Base-by-base conservation (phyloP, 2,329 filamentous ascomycete genomes). In the Alternaria triticina region DNA sequence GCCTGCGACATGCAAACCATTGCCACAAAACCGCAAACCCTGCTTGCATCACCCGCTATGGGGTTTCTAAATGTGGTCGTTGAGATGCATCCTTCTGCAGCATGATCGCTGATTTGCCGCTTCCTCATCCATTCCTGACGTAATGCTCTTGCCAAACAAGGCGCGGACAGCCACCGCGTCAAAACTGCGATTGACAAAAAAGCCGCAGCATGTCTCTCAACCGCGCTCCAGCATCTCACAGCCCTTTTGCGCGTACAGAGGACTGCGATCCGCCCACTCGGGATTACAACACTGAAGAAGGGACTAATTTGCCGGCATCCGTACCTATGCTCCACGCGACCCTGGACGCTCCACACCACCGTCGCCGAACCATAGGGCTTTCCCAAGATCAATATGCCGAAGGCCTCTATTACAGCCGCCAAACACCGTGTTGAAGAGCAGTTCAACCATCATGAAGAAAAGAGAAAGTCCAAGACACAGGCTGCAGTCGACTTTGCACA, bases 401-500 rank as follows among this genome's bases (percentile, higher is more conserved):
- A 62, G 15, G 55, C 70, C n/a, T 54, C 62, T 9, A 69, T 52
- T 10, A 25, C 49, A 52, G 33, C 65, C 43, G 52, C 72, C 55
- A 73, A 70, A 52, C 59, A 72, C 15, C 47, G 45, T 20, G 27
- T 60, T 20, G 28, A 62, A 12, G 44, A 62, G 23, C 73, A 73
- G 45, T 10, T 70, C 6, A 59, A 66, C 1, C 66, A 71, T 46
- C 69, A 67, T 4, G 68, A 64, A 11, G 64, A 75, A 5, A 67
- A 73, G 43, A 64, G 67, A 30, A 74, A 68, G 54, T 70, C 72
- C 1, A 79, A 78, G 43, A 66, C 82, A 20, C 70, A 77, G 44
- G 72, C 76, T 22, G 87, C 86, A 23, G 81, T 86, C 54, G 84
- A 88, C 46, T 92, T 89, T 70, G 82, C 86, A 2, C 83, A 86